Base-by-base conservation (phyloP, 2,329 filamentous ascomycete species). In the Ilyonectria destructans region DNA sequence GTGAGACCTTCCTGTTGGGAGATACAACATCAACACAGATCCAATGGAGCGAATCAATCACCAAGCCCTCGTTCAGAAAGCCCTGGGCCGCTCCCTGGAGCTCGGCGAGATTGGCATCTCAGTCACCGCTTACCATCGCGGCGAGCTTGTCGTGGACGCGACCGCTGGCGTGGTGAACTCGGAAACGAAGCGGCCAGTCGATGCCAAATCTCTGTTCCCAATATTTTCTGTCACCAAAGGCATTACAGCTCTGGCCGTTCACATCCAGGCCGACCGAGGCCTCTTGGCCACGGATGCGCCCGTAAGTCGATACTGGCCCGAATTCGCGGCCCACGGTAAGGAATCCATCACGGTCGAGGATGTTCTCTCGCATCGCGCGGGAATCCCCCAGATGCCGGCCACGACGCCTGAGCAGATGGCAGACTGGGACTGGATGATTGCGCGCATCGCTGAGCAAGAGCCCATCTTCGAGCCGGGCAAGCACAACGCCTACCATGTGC, bases 221-320 rank as follows among this genome's bases (percentile, higher is more conserved):
- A 62, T 71, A 0, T 71, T 71, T 3, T 71, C 69, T 0, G 61
- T 64, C 17, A 71, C 69, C 7, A 69, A 71, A 15, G 69, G 66
- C 10, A 26, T 71, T 58, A 71, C 69, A 2, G 65, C 69, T n/a
- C 43, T 71, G 0, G 69, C 69, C 0, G 66, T 60, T 1, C 69
- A 71, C 1, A 37, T 71, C 2, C 69, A 71, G 1, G 43, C 61
- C 1, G 69, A 71, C 10, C 59, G 69, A 7, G 69, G 66, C 1
- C 26, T 35, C 33, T 35, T 12, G 6, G 33, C 33, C 33, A 7
- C 33, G 6, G 12, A 35, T 1, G 64, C 2, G n/a, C 62, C 62
- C 0, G 52, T 73, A 2, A 51, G 62, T 5, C 58, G 67, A 5
- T 73, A 71, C 37, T 73, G 68, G 71, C 71, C 71, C 0, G 71